Percentiles rank a stretch among this genome's conserved stretches.
Evolutionary conservation across 2,329 filamentous ascomycete species (phyloP).

Genomic region (Ophiostoma quercus): DNA sequence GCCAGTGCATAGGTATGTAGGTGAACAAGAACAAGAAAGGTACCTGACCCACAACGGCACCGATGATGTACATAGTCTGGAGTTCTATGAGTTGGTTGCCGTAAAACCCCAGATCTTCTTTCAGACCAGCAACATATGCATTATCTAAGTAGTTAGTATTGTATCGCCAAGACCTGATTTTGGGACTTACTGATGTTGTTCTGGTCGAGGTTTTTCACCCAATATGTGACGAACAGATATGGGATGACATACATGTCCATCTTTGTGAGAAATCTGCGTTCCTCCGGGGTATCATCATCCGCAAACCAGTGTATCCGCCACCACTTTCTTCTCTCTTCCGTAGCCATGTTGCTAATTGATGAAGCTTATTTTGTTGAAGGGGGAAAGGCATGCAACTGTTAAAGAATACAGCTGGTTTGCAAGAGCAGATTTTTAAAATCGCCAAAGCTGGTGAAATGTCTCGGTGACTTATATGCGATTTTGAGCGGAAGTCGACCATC

Average conservation of each 20-base stretch:
- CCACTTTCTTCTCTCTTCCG: conserved; percentile 8
- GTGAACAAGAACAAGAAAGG: conserved; percentile 20
- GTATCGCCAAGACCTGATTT: background rate
- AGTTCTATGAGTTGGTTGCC: conserved; percentile 28
- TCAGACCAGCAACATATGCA: conserved; percentile 32
- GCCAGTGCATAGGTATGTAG: conserved; percentile 31
- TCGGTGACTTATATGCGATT: no score
- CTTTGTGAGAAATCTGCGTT: conserved; percentile 9
- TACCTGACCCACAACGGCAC: conserved; percentile 13
- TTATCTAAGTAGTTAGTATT: conserved; percentile 24
- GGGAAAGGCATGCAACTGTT: no score
- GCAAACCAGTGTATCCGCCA: conserved; percentile 20
- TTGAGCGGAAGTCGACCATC: no score
- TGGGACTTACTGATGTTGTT: conserved; percentile 28
- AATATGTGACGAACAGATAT: conserved; percentile 15
- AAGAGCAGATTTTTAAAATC: no score
- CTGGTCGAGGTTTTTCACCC: conserved; percentile 32
- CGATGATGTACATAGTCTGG: conserved; percentile 29
- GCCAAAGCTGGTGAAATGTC: no score
- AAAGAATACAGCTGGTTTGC: background rate
- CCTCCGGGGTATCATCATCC: conserved; percentile 13
- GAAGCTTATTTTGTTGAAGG: no score
- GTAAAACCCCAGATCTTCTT: conserved; percentile 30
- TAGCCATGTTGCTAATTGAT: background rate
- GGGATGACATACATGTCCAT: conserved; percentile 15